Conservation (phyloP, 2,329 filamentous ascomycete genomes). For the Aspergillus ruber region DNA sequence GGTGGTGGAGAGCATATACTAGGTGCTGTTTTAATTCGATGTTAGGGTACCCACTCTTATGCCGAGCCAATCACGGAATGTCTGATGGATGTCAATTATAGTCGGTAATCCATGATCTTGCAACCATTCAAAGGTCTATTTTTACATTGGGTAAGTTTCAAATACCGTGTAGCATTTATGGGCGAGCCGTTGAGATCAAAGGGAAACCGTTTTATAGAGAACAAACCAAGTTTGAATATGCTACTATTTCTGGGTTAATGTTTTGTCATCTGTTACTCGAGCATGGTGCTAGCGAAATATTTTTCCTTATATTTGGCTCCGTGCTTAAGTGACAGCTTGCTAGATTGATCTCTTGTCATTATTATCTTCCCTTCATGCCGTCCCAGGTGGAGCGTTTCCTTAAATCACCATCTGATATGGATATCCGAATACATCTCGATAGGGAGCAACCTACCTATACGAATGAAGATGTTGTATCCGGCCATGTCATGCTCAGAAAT, state of each 20-base stretch:
- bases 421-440: slow-evolving; percentile 6
- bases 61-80: background rate
- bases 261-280: too few species aligned
- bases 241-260: too few species aligned
- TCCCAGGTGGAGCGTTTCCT: background rate
- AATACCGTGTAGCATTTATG: too few species aligned
- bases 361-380: background rate
- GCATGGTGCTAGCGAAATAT: too few species aligned
- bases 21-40: background rate
- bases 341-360: too few species aligned
- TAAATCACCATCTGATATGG: slow-evolving; percentile 1
- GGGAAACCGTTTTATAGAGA: too few species aligned
- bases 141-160: too few species aligned
- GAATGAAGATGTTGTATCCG: slow-evolving; percentile 8
- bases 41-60: background rate
- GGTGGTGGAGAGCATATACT: background rate
- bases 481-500: slow-evolving; percentile 9
- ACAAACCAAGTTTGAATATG: too few species aligned
- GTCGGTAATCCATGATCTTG: background rate
- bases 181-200: too few species aligned
- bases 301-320: too few species aligned
- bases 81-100: background rate
- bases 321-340: too few species aligned
- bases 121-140: too few species aligned
- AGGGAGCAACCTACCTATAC: slow-evolving; percentile 6